Base-by-base conservation (phyloP, 768 basidiomycete genomes). In the Lactifluus rugatus region DNA sequence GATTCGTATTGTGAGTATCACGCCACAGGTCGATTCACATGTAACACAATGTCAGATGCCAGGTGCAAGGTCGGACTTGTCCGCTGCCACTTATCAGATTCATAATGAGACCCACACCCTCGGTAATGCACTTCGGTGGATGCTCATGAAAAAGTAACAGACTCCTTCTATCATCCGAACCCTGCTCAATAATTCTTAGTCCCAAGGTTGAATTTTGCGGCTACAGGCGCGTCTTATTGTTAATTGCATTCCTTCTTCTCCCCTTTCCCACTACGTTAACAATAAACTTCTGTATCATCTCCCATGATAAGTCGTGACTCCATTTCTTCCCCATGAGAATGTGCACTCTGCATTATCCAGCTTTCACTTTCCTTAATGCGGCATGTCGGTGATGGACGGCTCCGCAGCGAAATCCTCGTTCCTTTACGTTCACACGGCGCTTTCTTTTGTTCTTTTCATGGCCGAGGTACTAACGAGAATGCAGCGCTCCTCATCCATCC, bases 161-260 rank as follows among this genome's bases (percentile, higher is more conserved):
- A 57, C 39, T 11, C 42, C 41, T 37, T 37, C 42, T 48, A 54
- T 8, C 16, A 2, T 25, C n/a, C n/a, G 41, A 54, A 39, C 60
- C 39, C 52, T 10, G 34, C n/a, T 57, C 28, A 57, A 57, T 48
- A 39, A 23, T 45, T 25, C 21, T 25, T 17, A 97, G 95, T 69
- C 91, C 95, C 6, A 93, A 91, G 65, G 95, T 97, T 39, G 93
- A 96, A 72, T 97, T 98, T 69, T 98, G 96, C 69, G 96, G 96
- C 31, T 98, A 98, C 77, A 93, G 89, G 92, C 88, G 60, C 71
- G 77, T 65, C 67, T 53, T 56, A 50, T 61, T 59, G 58, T 55
- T 52, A 23, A 3, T 42, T 6, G 49, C 45, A 19, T 48, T 56
- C 23, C 28, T 51, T 39, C 46, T 44, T 23, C 47, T 46, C 44